A percentile compares a stretch with the other conserved stretches of the same genome.
Conservation (phyloP, 805 yeast genomes). For the Candida boidinii region DNA sequence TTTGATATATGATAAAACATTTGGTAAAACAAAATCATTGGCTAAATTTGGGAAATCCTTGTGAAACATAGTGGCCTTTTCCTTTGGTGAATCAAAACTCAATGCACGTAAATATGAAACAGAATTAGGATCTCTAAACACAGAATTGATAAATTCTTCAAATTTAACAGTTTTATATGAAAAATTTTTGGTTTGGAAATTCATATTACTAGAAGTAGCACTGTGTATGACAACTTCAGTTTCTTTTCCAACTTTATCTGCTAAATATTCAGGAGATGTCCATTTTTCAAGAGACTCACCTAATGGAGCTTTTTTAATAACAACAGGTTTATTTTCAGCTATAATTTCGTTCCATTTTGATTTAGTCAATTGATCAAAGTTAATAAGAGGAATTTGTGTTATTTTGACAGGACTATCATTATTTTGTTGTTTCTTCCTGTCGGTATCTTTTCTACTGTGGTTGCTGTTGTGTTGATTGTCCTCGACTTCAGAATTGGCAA, state of each 20-base stretch:
- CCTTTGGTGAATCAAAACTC: constrained; percentile 18
- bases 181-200: constrained; percentile 24
- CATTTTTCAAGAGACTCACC: constrained; percentile 20
- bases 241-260: constrained; percentile 15
- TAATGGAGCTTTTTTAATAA: constrained; percentile 15
- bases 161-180: constrained; percentile 18
- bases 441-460: too few relatives aligned
- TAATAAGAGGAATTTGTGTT: too few relatives aligned
- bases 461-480: too few relatives aligned
- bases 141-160: constrained; percentile 16
- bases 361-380: constrained; percentile 1
- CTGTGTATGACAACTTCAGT: constrained; percentile 20
- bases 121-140: constrained; percentile 6
- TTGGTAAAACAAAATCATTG: constrained; percentile 22
- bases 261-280: constrained; percentile 21
- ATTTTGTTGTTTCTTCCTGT: too few relatives aligned
- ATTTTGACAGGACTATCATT: too few relatives aligned
- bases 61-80: constrained; percentile 18
- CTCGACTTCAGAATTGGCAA: not conserved
- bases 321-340: constrained; percentile 12
- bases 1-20: constrained; percentile 5
- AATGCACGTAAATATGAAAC: constrained; percentile 21
- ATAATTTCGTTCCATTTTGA: constrained; percentile 4
- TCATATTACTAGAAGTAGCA: constrained; percentile 11
- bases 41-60: constrained; percentile 22